A percentile compares a stretch with the other conserved stretches of the same genome.
Conservation (phyloP, 805 yeast species). For the Myxozyma neotropica region DNA sequence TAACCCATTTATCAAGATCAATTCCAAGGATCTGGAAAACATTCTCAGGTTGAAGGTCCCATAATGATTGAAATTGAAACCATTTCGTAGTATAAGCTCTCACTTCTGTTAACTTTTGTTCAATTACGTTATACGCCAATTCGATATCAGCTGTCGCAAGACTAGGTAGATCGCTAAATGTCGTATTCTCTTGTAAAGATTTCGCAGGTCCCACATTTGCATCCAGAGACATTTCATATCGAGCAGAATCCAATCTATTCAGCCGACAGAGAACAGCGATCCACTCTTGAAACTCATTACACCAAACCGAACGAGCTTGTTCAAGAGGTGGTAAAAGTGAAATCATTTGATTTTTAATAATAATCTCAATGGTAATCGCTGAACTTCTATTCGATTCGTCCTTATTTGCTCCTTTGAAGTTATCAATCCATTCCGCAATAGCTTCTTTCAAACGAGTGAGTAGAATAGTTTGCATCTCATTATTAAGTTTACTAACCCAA, state of each 20-base stretch:
- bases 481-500: constrained; percentile 45
- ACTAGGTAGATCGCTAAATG: constrained; percentile 16
- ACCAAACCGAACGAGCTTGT: constrained; percentile 34
- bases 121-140: constrained; percentile 41
- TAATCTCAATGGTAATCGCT: constrained; percentile 38
- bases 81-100: constrained; percentile 52
- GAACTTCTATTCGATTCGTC: not conserved
- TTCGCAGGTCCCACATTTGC: not conserved
- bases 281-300: constrained; percentile 30
- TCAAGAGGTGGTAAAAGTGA: constrained; percentile 39
- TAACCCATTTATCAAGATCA: constrained; percentile 53
- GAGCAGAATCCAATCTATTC: constrained; percentile 26
- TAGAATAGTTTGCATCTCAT: constrained; percentile 40
- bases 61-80: constrained; percentile 58
- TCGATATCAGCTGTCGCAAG: constrained; percentile 9
- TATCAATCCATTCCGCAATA: constrained; percentile 37
- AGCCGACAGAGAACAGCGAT: constrained; percentile 26
- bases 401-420: constrained; percentile 10
- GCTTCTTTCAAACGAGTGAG: constrained; percentile 38
- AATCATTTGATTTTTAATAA: constrained; percentile 39
- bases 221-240: constrained; percentile 20
- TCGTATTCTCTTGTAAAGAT: not conserved
- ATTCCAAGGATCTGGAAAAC: constrained; percentile 45
- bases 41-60: constrained; percentile 56
- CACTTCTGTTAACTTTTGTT: constrained; percentile 42